These are phyloP conservation scores for Ettlia oleoabundans DNA, from an alignment of 139 green algal genomes.

Conservation along the genomic window DNA sequence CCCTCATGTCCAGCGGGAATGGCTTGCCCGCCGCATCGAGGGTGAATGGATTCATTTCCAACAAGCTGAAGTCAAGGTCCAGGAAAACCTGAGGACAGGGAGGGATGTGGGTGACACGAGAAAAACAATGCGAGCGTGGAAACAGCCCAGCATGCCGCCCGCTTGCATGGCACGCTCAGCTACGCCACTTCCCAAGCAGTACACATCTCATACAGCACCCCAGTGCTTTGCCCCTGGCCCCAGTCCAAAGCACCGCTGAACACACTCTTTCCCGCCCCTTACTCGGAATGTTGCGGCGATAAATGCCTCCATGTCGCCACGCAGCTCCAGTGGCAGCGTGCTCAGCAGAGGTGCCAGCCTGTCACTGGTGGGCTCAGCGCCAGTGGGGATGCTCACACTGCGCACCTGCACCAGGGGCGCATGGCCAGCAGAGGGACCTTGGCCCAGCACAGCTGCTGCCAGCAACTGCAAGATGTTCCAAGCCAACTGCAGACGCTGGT, in stretches of 20 bases:
- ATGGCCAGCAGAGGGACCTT: too few species aligned
- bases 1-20: conserved; percentile 78
- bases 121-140: background rate
- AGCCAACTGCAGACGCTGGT: too few species aligned
- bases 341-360: conserved; percentile 75
- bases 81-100: conserved; percentile 17
- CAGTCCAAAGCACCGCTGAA: background rate
- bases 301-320: conserved; percentile 74
- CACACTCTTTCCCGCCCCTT: background rate
- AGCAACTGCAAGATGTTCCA: too few species aligned
- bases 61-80: conserved; percentile 88
- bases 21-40: conserved; percentile 66
- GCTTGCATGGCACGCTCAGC: too few species aligned
- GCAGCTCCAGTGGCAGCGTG: conserved; percentile 74
- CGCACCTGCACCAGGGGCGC: conserved; percentile 51
- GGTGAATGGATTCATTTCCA: conserved; percentile 98
- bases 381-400: conserved; percentile 59
- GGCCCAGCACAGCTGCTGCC: too few species aligned
- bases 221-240: background rate
- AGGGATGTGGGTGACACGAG: background rate
- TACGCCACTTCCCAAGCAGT: too few species aligned
- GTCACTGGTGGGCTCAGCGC: conserved; percentile 30
- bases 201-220: too few species aligned
- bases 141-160: background rate
- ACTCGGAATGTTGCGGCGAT: conserved; percentile 51